Base-by-base conservation (phyloP, 768 basidiomycete genomes). In the Pholiota microspora region DNA sequence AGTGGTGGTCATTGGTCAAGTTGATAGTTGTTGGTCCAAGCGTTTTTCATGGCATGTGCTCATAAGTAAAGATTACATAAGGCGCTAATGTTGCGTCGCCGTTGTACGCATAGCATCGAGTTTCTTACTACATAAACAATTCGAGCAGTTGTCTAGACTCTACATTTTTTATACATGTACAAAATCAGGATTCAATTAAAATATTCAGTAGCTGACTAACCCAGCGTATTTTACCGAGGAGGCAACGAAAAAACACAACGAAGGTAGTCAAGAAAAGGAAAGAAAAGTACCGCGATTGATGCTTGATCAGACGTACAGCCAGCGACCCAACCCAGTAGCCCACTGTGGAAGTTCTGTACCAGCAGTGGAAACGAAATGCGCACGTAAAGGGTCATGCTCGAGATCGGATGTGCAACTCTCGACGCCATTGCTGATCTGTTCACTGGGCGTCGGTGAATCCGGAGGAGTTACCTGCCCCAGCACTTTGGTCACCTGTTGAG, bases 271-370 rank as follows among this genome's bases (percentile, higher is more conserved):
- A 42, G 55, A 24, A 45, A 54, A 50, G 42, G 28, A 56, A 36
- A 53, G 70, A 67, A 44, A 68, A 65, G 38, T 67, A 72, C 59
- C 58, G 55, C 50, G 67, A 69, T 51, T 67, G 58, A 55, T 52
- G 27, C 16, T 49, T 53, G 52, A 51, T 75, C 67, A 84, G 27
- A 84, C 82, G 67, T 82, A 87, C 68, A 84, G 63, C 85, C 85
- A 87, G 55, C 75, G 73, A 25, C 84, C 85, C 28, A 81, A 71
- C 52, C 66, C 69, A 34, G 74, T 68, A 4, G 79, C 81, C 85
- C 85, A 87, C 24, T 70, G 67, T 13, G 78, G 59, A 27, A 87
- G 73, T 46, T 79, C 75, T 25, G 69, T 64, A n/a, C 65, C 58
- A 28, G 69, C 49, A 51, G 71, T 71, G 40, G 60, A 71, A 60